phyloP scores from a whole-genome alignment of 257 asterid species.

The Buddleja alternifolia region DNA sequence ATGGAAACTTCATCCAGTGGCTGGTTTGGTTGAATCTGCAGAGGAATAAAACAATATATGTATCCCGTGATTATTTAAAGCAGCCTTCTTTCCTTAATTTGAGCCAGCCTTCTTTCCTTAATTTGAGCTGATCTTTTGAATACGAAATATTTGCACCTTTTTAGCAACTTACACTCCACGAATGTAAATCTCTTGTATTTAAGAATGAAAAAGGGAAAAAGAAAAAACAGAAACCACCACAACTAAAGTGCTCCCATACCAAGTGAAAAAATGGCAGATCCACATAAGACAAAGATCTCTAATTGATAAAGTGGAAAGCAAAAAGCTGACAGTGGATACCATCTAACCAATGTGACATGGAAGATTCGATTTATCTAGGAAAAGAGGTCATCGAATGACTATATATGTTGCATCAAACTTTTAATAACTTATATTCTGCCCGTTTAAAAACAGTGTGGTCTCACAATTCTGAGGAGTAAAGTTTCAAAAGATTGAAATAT shows the following conservation, averaged over 20 bases:
- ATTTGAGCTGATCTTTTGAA: background rate
- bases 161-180: background rate
- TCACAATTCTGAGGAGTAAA: slow-evolving; percentile 4
- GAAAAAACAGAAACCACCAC: background rate
- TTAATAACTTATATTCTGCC: slow-evolving; percentile 1
- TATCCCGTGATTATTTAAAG: background rate
- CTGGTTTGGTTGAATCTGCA: slow-evolving; percentile 94
- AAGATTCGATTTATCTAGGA: slow-evolving; percentile 3
- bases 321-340: slow-evolving; percentile 1
- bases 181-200: background rate
- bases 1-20: slow-evolving; percentile 97
- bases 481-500: slow-evolving; percentile 9
- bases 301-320: slow-evolving; percentile 19
- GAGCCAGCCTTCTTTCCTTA: slow-evolving; percentile 1
- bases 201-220: slow-evolving; percentile 7
- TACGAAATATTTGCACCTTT: background rate
- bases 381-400: slow-evolving; percentile 12
- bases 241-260: background rate
- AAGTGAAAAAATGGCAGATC: slow-evolving; percentile 7
- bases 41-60: slow-evolving; percentile 31
- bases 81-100: background rate
- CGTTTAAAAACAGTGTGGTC: background rate
- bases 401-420: slow-evolving; percentile 3
- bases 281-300: background rate
- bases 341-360: background rate